Evolutionary conservation across 345 rosid genomes (phyloP).

Genomic region (Syzygium aqueum): DNA sequence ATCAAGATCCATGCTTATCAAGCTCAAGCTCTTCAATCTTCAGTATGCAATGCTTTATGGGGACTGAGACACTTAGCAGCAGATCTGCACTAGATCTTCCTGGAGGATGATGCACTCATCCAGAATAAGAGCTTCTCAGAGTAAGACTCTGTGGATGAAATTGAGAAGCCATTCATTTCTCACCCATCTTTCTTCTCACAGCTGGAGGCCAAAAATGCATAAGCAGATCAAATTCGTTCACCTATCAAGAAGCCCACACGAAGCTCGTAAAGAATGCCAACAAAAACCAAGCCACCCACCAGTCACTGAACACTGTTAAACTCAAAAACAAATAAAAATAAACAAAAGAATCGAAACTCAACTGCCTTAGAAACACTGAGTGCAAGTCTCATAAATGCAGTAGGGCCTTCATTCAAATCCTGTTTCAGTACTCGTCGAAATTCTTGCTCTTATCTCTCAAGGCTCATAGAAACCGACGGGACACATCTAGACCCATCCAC

Average conservation of each 20-base stretch:
- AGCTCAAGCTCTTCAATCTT: constrained; percentile 9
- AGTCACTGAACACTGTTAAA: background rate
- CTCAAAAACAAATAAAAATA: background rate
- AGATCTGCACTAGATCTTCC: constrained; percentile 13
- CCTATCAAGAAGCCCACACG: constrained; percentile 35
- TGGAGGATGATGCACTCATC: background rate
- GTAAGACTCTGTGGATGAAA: background rate
- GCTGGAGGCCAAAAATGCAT: constrained; percentile 11
- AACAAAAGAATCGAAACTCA: constrained; percentile 13
- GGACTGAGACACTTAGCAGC: constrained; percentile 9
- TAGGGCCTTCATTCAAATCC: constrained; percentile 25
- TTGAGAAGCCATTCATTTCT: constrained; percentile 9
- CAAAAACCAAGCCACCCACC: background rate
- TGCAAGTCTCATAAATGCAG: constrained; percentile 22
- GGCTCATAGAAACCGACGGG: background rate
- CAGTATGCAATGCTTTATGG: background rate
- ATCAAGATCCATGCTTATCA: constrained; percentile 49
- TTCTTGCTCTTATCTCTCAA: background rate
- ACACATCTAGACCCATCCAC: background rate
- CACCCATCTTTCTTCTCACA: constrained; percentile 6
- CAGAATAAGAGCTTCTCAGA: background rate
- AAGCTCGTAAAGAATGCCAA: constrained; percentile 19
- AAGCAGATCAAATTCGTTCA: constrained; percentile 32
- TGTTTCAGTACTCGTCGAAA: background rate
- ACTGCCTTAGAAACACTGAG: constrained; percentile 4